Conservation (phyloP, 2,329 filamentous ascomycete species). For the Arthrinium phaeospermum region DNA sequence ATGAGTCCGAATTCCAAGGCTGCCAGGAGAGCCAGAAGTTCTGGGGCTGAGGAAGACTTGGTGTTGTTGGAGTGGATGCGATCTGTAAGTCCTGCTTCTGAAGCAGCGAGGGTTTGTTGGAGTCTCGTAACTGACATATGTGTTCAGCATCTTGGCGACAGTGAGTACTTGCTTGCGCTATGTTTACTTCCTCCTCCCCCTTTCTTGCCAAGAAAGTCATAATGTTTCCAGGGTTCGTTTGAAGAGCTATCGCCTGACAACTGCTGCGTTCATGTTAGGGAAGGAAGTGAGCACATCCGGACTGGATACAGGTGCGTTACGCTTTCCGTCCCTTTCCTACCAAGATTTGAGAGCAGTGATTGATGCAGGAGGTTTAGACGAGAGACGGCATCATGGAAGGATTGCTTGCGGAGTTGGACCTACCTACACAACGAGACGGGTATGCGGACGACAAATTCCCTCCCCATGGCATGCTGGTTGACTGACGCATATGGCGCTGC, state of each 20-base stretch:
- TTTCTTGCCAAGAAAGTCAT: too few species aligned
- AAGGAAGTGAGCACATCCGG: conserved; percentile 31
- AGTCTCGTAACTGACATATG: too few species aligned
- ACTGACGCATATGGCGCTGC: conserved; percentile 1
- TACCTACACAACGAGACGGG: conserved; percentile 45
- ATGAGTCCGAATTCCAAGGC: not conserved
- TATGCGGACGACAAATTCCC: conserved; percentile 23
- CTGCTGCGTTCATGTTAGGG: conserved; percentile 19
- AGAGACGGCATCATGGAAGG: conserved; percentile 24
- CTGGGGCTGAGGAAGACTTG: not conserved
- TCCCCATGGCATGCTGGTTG: conserved; percentile 9
- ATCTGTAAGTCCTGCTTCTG: too few species aligned
- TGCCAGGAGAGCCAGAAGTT: not conserved
- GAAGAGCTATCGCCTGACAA: conserved; percentile 12
- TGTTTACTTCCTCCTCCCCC: too few species aligned
- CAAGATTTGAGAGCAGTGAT: not conserved
- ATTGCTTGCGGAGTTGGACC: conserved; percentile 37
- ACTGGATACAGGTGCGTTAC: conserved; percentile 29
- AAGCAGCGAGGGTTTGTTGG: too few species aligned
- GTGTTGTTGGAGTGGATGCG: conserved; percentile 17
- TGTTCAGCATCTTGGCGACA: conserved; percentile 30
- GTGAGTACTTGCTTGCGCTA: conserved; percentile 22
- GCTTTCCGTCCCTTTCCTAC: not conserved
- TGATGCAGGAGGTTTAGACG: not conserved
- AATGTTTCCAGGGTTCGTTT: not conserved